A percentile compares a stretch with the other conserved stretches of the same genome.
phyloP scores from a whole-genome alignment of 108 stramenopile genomes.

The Seminavis robusta region DNA sequence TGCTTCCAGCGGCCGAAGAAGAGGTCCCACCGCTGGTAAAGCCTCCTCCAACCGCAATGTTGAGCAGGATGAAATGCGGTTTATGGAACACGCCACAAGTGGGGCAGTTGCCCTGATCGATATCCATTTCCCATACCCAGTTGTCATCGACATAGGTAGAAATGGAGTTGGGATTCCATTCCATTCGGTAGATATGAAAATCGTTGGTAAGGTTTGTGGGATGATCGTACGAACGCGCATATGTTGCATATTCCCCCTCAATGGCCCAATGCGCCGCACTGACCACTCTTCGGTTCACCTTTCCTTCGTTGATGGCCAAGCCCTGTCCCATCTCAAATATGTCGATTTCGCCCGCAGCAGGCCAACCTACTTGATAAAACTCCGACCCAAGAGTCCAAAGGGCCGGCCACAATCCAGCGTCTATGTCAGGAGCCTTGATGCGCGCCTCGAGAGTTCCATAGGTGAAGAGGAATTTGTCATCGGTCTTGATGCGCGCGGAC shows the following conservation, averaged over 20 bases:
- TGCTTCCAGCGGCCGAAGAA: neutral
- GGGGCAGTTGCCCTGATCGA: neutral
- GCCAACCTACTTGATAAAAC: conserved; percentile 33
- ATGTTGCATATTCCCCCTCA: conserved; percentile 14
- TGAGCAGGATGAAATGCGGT: conserved; percentile 27
- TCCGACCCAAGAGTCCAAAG: conserved; percentile 49
- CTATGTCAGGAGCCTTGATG: conserved; percentile 16
- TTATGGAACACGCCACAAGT: conserved; percentile 23
- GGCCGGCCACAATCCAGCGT: conserved; percentile 32
- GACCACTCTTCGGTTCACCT: conserved; percentile 8
- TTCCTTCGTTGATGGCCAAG: conserved; percentile 10
- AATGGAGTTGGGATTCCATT: conserved; percentile 10
- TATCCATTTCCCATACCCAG: conserved; percentile 15
- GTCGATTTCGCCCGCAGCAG: conserved; percentile 53
- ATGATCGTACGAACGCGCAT: conserved; percentile 4
- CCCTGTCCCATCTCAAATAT: conserved; percentile 36
- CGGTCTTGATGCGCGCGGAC: conserved; percentile 21
- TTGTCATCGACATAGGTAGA: conserved; percentile 18
- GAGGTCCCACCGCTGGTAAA: conserved; percentile 10
- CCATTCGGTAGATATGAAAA: conserved; percentile 14
- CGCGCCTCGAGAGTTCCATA: conserved; percentile 19
- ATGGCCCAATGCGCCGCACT: conserved; percentile 23
- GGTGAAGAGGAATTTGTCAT: conserved; percentile 8
- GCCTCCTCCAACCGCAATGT: conserved; percentile 29
- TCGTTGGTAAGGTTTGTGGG: neutral